Evolutionary conservation across 371 early-diverging fungal species (phyloP).

Genomic region (Blakeslea trispora): DNA sequence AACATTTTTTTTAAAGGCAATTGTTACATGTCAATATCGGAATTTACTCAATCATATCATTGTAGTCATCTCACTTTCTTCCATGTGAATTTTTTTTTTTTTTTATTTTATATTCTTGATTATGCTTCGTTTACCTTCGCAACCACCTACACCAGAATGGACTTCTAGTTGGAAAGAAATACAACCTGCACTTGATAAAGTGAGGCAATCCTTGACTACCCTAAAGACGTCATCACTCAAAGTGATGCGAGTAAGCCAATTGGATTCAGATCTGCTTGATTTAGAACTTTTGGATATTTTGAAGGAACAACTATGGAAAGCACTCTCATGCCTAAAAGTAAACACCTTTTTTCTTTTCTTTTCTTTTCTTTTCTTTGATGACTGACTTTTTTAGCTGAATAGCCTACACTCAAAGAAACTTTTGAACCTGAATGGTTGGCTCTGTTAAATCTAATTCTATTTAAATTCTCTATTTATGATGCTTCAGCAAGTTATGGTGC

Average conservation of each 20-base stretch:
- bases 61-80: not conserved
- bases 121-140: conserved; percentile 39
- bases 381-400: not conserved
- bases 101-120: conserved; percentile 1
- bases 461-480: conserved; percentile 66
- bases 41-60: no score
- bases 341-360: conserved; percentile 1
- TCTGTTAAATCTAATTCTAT: conserved; percentile 58
- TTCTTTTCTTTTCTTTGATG: not conserved
- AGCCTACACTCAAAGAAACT: conserved; percentile 60
- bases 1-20: no score
- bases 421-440: conserved; percentile 66
- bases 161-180: conserved; percentile 55
- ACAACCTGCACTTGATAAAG: conserved; percentile 54
- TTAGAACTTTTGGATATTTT: conserved; percentile 73
- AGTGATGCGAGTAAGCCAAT: conserved; percentile 81
- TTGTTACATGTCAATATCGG: no score
- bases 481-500: conserved; percentile 68
- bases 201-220: conserved; percentile 57
- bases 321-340: conserved; percentile 66
- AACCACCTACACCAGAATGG: conserved; percentile 53
- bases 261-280: conserved; percentile 87
- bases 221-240: conserved; percentile 61
- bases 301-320: conserved; percentile 74
- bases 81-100: not conserved